A percentile compares a stretch with the other conserved stretches of the same genome.
These are phyloP conservation scores for Aureobasidium lini DNA, from an alignment of 2,329 filamentous ascomycete species.

Conservation along the genomic window DNA sequence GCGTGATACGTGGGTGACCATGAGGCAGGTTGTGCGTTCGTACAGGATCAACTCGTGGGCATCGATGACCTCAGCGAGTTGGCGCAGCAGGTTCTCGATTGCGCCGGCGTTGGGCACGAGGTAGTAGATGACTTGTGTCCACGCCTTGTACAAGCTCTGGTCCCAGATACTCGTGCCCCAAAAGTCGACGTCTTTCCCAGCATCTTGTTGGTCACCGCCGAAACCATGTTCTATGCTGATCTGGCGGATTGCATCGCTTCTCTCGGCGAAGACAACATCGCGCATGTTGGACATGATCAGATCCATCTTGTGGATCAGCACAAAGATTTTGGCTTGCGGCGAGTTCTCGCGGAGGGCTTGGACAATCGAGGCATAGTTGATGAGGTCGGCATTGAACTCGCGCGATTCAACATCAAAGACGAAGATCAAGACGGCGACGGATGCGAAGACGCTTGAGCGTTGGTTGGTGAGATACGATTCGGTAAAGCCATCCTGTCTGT, in stretches of 20 bases:
- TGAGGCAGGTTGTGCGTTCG: slow-evolving; percentile 90
- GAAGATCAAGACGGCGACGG: slow-evolving; percentile 95
- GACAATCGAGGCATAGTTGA: slow-evolving; percentile 87
- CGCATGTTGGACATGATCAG: slow-evolving; percentile 75
- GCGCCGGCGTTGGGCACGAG: slow-evolving; percentile 87
- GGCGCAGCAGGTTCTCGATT: slow-evolving; percentile 78
- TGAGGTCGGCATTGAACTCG: slow-evolving; percentile 86
- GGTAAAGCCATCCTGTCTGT: slow-evolving; percentile 92
- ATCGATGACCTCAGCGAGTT: slow-evolving; percentile 77
- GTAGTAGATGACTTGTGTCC: slow-evolving; percentile 96
- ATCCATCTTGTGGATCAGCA: slow-evolving; percentile 98
- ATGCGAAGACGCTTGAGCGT: slow-evolving; percentile 91
- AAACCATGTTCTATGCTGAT: slow-evolving; percentile 58
- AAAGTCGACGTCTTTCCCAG: slow-evolving; percentile 56
- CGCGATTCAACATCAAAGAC: slow-evolving; percentile 98
- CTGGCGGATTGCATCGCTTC: slow-evolving; percentile 66
- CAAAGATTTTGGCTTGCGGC: slow-evolving; percentile 74
- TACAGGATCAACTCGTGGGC: slow-evolving; percentile 92
- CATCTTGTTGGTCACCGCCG: slow-evolving; percentile 30
- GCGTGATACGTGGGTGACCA: slow-evolving; percentile 85
- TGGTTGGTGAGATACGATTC: slow-evolving; percentile 97
- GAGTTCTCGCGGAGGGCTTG: slow-evolving; percentile 82
- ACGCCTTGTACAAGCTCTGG: slow-evolving; percentile 94
- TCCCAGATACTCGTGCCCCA: slow-evolving; percentile 99
- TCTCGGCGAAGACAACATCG: slow-evolving; percentile 75